Evolutionary conservation across 257 asterid genomes (phyloP).

Genomic region (Scutellaria minor): DNA sequence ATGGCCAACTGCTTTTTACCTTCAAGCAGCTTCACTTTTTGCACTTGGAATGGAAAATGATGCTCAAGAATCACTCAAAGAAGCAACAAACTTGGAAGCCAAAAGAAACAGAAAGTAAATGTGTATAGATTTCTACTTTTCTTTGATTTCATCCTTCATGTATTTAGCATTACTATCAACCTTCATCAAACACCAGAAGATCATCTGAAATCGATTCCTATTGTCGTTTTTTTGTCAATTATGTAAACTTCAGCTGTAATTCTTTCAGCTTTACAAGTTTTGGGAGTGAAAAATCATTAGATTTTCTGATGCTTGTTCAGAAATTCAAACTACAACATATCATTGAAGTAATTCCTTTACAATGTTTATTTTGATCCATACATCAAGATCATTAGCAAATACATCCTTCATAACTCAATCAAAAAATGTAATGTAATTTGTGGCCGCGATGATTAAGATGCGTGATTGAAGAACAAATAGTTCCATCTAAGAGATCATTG

Average conservation of each 20-base stretch:
- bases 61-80: constrained; percentile 80
- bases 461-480: constrained; percentile 28
- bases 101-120: constrained; percentile 54
- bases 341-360: neutral
- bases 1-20: constrained; percentile 85
- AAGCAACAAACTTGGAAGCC: constrained; percentile 76
- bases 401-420: neutral
- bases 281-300: constrained; percentile 31
- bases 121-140: constrained; percentile 33
- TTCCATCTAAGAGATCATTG: constrained; percentile 30
- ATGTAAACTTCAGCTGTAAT: constrained; percentile 28
- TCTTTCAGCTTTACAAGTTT: constrained; percentile 32
- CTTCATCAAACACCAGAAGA: constrained; percentile 18
- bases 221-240: constrained; percentile 12
- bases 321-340: no score
- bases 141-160: constrained; percentile 16
- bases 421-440: neutral
- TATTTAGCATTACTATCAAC: constrained; percentile 31
- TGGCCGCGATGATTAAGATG: neutral
- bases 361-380: neutral
- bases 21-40: constrained; percentile 81
- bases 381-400: neutral
- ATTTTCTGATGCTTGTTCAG: neutral
- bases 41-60: constrained; percentile 77
- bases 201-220: constrained; percentile 35